phyloP scores from a whole-genome alignment of 2,329 filamentous ascomycete genomes.

The Pseudocercospora fuligena region DNA sequence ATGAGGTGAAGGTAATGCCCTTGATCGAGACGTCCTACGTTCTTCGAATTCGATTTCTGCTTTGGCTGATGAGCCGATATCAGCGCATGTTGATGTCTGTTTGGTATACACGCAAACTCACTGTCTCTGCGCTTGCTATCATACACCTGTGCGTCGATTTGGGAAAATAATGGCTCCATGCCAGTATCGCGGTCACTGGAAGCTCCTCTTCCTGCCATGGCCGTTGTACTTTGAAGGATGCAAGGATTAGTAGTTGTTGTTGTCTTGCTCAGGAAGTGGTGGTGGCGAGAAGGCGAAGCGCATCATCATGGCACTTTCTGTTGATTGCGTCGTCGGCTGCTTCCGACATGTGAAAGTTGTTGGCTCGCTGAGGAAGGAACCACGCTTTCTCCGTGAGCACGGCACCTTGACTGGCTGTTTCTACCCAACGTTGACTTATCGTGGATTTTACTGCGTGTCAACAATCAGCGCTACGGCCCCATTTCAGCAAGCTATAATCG shows the following conservation, averaged over 20 bases:
- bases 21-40: not conserved
- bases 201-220: not conserved
- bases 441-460: too few species aligned
- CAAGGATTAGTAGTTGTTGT: not conserved
- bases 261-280: not conserved
- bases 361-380: not conserved
- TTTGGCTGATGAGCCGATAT: too few species aligned
- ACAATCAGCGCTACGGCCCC: too few species aligned
- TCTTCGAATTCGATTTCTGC: not conserved
- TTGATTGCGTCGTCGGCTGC: not conserved
- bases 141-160: not conserved
- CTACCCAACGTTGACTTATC: too few species aligned
- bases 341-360: not conserved
- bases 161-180: not conserved
- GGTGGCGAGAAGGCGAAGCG: not conserved
- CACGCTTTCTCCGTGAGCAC: not conserved
- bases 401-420: too few species aligned
- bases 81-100: not conserved
- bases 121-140: not conserved
- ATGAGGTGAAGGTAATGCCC: too few species aligned
- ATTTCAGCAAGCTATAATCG: too few species aligned
- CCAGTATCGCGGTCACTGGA: not conserved
- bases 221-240: not conserved
- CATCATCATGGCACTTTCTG: not conserved
- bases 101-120: not conserved